phyloP scores from a whole-genome alignment of 208 protist species.

The Trypanosoma rangeli region DNA sequence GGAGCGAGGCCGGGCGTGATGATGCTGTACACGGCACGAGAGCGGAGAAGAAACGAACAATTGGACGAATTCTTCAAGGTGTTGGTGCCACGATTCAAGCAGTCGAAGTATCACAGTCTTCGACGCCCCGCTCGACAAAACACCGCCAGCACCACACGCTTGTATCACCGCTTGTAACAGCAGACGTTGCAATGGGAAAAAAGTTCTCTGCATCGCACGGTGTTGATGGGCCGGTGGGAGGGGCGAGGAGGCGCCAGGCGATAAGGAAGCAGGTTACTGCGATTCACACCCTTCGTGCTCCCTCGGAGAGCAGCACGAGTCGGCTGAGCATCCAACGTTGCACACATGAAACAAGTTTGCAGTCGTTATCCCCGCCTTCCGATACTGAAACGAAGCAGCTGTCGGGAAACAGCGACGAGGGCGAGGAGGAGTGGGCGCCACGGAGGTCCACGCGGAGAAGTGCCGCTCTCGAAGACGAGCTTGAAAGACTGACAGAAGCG shows the following conservation, averaged over 20 bases:
- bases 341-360: background rate
- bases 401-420: background rate
- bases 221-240: background rate
- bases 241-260: background rate
- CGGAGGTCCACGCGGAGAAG: background rate
- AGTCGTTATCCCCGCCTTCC: background rate
- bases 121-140: background rate
- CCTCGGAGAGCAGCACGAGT: constrained; percentile 12
- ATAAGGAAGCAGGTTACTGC: background rate
- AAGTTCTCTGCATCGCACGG: background rate
- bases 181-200: background rate
- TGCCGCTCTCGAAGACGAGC: background rate
- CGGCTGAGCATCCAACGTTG: background rate
- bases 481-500: background rate
- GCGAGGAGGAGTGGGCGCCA: background rate
- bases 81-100: background rate
- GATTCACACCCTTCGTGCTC: constrained; percentile 18
- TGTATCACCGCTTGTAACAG: background rate
- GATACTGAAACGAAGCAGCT: background rate
- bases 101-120: background rate
- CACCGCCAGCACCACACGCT: background rate
- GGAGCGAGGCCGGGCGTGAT: background rate
- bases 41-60: background rate
- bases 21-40: background rate
- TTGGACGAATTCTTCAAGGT: background rate